These are phyloP conservation scores for Neurospora sp. DNA, from an alignment of 495 filamentous ascomycete species.

Conservation along the genomic window DNA sequence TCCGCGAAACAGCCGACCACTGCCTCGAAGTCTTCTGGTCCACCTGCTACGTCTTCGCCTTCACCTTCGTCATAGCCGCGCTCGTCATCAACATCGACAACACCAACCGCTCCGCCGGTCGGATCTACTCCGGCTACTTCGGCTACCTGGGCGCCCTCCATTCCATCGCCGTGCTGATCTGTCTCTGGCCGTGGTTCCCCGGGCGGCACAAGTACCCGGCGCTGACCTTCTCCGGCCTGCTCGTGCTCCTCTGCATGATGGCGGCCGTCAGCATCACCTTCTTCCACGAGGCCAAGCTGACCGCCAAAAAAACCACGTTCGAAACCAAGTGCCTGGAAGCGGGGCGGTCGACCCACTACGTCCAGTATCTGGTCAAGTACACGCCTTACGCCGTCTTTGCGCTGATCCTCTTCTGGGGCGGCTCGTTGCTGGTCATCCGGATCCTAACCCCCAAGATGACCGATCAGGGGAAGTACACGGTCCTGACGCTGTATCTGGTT, in stretches of 20 bases:
- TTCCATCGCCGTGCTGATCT: constrained; percentile 63
- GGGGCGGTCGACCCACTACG: not conserved
- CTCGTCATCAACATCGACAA: not conserved
- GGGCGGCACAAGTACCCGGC: not conserved
- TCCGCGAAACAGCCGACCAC: not conserved
- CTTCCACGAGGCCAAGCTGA: not conserved
- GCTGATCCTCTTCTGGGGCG: not conserved
- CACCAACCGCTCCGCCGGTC: not conserved
- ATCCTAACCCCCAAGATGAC: not conserved
- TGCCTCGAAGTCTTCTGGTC: not conserved
- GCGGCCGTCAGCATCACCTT: not conserved
- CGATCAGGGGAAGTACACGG: not conserved
- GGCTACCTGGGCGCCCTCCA: constrained; percentile 66
- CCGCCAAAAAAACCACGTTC: not conserved
- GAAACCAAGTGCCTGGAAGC: not conserved
- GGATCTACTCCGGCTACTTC: constrained; percentile 51
- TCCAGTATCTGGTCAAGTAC: not conserved
- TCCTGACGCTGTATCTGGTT: not conserved
- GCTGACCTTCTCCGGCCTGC: not conserved
- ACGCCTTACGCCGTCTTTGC: not conserved
- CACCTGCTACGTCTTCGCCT: not conserved
- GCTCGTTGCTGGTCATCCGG: not conserved
- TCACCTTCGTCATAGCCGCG: not conserved
- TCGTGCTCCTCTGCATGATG: not conserved
- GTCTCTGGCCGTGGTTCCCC: not conserved